A percentile compares a stretch with the other conserved stretches of the same genome.
These are phyloP conservation scores for Cladosporium sp. DNA, from an alignment of 2,329 filamentous ascomycete genomes.

Conservation along the genomic window DNA sequence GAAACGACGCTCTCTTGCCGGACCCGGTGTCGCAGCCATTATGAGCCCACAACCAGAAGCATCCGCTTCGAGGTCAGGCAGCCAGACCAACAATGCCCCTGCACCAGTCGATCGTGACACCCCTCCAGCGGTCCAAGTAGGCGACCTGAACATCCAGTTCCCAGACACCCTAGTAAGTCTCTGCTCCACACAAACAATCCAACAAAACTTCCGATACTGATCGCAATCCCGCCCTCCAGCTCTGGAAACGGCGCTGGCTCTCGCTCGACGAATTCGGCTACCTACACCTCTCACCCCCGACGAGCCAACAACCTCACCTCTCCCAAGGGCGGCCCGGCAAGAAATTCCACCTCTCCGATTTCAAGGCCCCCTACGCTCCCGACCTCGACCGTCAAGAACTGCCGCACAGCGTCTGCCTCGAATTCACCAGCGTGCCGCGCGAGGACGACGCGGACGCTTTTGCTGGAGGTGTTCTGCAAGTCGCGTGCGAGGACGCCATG, in stretches of 20 bases:
- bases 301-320: constrained; percentile 42
- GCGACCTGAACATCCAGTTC: constrained; percentile 95
- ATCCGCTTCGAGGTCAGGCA: constrained; percentile 13
- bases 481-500: constrained; percentile 56
- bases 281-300: constrained; percentile 71
- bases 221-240: constrained; percentile 31
- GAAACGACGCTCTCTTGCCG: constrained; percentile 37
- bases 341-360: constrained; percentile 81
- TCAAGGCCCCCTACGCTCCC: constrained; percentile 72
- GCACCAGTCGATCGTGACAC: constrained; percentile 31
- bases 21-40: background rate
- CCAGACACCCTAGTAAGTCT: constrained; percentile 73
- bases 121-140: constrained; percentile 63
- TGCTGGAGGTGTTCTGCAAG: constrained; percentile 56
- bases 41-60: constrained; percentile 8
- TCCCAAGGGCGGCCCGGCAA: constrained; percentile 35
- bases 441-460: constrained; percentile 32
- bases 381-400: constrained; percentile 92
- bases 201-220: background rate
- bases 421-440: constrained; percentile 41
- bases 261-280: constrained; percentile 80
- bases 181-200: background rate
- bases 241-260: constrained; percentile 93
- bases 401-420: constrained; percentile 72
- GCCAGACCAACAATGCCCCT: background rate